Percentiles rank a stretch among this genome's conserved stretches.
Conservation (phyloP, 1,284 basidiomycete genomes). For the Ustilago trichophora region DNA sequence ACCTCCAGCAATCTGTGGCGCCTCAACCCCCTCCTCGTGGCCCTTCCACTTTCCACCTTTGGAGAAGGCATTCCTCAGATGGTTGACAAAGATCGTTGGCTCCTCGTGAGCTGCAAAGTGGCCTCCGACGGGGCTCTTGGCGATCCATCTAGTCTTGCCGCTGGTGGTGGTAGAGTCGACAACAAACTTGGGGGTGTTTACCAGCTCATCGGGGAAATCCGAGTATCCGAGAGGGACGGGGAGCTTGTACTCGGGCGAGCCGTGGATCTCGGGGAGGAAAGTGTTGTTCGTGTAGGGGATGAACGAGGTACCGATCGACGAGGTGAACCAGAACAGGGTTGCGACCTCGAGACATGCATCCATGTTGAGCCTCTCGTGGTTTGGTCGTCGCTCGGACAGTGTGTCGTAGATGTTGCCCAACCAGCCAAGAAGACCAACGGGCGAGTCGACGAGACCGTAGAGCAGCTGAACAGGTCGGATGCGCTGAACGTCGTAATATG, state of each 20-base stretch:
- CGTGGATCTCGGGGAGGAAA: slow-evolving; percentile 44
- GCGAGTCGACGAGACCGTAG: slow-evolving; percentile 51
- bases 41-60: slow-evolving; percentile 30
- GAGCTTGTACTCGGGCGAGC: slow-evolving; percentile 29
- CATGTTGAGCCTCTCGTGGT: slow-evolving; percentile 41
- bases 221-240: slow-evolving; percentile 47
- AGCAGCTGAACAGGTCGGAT: slow-evolving; percentile 43
- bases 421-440: slow-evolving; percentile 51
- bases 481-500: slow-evolving; percentile 53
- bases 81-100: slow-evolving; percentile 46
- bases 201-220: slow-evolving; percentile 54
- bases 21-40: slow-evolving; percentile 24
- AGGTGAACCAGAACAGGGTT: slow-evolving; percentile 48
- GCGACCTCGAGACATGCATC: slow-evolving; percentile 33
- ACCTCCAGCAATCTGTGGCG: slow-evolving; percentile 34
- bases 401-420: slow-evolving; percentile 50
- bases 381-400: slow-evolving; percentile 11
- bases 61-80: slow-evolving; percentile 51
- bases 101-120: slow-evolving; percentile 58
- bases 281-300: slow-evolving; percentile 51
- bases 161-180: slow-evolving; percentile 35
- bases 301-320: slow-evolving; percentile 54
- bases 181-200: slow-evolving; percentile 40
- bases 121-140: slow-evolving; percentile 41
- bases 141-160: slow-evolving; percentile 44